phyloP scores from a whole-genome alignment of 208 protist genomes.

The Leishmania martiniquensis region DNA sequence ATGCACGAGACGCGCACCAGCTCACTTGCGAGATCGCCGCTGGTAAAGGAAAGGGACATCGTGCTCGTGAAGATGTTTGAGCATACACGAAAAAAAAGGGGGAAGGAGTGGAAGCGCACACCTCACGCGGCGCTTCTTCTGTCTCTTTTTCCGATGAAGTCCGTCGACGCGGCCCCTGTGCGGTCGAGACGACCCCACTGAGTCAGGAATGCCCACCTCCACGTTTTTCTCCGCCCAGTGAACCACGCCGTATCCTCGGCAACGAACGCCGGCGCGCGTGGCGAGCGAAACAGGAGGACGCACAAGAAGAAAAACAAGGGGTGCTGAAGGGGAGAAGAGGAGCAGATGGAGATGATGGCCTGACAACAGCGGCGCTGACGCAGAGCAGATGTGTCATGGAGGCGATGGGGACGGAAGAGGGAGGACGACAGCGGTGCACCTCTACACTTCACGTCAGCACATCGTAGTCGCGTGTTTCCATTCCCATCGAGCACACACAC shows the following conservation, averaged over 20 bases:
- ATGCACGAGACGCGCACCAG: slow-evolving; percentile 11
- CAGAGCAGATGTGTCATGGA: background rate
- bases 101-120: background rate
- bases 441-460: background rate
- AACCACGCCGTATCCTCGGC: background rate
- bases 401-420: background rate
- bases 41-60: background rate
- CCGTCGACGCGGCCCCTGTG: too few species aligned
- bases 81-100: background rate
- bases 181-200: too few species aligned
- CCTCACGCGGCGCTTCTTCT: too few species aligned
- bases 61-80: background rate
- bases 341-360: background rate
- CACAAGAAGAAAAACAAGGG: too few species aligned
- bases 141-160: too few species aligned
- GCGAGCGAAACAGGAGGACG: background rate
- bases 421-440: background rate
- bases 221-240: too few species aligned
- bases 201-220: too few species aligned
- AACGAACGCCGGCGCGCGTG: background rate
- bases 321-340: background rate
- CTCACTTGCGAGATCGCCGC: background rate
- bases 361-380: background rate
- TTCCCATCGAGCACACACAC: background rate
- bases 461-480: background rate